Conservation (phyloP, 2,329 filamentous ascomycete genomes). For the Pestalotiopsis sp. region DNA sequence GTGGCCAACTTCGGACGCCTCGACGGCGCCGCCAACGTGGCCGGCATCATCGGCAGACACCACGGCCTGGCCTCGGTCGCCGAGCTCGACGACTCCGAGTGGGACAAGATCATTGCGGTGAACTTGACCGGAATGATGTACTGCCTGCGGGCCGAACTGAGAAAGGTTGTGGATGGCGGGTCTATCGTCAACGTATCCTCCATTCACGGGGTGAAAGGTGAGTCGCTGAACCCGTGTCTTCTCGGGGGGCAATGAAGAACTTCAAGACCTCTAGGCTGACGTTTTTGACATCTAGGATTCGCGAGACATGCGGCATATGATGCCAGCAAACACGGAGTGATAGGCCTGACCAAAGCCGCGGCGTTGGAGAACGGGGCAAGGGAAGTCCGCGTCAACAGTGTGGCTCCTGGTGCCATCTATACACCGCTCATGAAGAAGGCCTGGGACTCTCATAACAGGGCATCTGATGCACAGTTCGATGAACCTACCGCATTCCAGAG, state of each 20-base stretch:
- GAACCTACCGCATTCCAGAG: constrained; percentile 45
- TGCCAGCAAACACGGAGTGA: constrained; percentile 39
- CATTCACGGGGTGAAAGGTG: constrained; percentile 51
- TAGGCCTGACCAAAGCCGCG: constrained; percentile 38
- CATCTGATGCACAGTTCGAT: constrained; percentile 42
- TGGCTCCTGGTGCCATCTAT: constrained; percentile 51
- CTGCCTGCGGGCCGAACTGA: constrained; percentile 48
- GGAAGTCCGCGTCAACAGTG: constrained; percentile 49
- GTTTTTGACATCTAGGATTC: constrained; percentile 36
- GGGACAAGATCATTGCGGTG: constrained; percentile 48
- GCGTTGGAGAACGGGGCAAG: constrained; percentile 42
- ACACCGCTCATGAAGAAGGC: constrained; percentile 51
- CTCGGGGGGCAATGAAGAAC: too few relatives aligned
- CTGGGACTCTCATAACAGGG: constrained; percentile 37
- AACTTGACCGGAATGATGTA: constrained; percentile 57
- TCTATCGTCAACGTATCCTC: constrained; percentile 63
- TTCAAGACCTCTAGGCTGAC: too few relatives aligned
- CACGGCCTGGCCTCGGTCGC: constrained; percentile 41
- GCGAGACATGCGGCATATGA: constrained; percentile 40
- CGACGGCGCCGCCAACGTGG: constrained; percentile 58
- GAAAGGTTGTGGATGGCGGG: constrained; percentile 48
- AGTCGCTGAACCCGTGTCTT: constrained; percentile 1
- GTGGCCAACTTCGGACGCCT: constrained; percentile 54
- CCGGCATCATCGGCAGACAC: constrained; percentile 49
- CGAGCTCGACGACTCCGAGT: constrained; percentile 49